Evolutionary conservation across 2,329 filamentous ascomycete genomes (phyloP).

Genomic region (Didymella glomerata): DNA sequence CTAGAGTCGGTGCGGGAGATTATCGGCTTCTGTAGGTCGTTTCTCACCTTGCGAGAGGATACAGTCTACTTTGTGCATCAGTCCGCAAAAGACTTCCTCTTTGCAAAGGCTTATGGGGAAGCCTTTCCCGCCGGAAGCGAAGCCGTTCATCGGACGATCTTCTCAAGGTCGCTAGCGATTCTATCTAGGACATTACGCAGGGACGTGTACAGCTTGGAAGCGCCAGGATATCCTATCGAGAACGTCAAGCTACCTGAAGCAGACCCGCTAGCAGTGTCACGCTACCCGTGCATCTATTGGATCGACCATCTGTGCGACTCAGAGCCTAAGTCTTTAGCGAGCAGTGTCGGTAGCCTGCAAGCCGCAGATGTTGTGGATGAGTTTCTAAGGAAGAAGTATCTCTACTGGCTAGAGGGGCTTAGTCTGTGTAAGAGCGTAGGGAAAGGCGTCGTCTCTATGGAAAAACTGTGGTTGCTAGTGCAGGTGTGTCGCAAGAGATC

Average conservation of each 20-base stretch:
- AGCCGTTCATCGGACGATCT: background rate
- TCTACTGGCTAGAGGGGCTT: too few relatives aligned
- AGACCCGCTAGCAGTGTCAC: background rate
- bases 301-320: background rate
- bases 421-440: too few relatives aligned
- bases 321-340: background rate
- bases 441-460: conserved; percentile 2
- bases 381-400: too few relatives aligned
- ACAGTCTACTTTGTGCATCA: background rate
- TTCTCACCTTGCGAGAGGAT: background rate
- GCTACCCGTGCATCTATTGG: background rate
- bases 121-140: background rate
- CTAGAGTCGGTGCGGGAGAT: background rate
- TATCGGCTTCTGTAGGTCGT: background rate
- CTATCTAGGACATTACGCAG: background rate
- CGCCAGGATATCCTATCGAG: background rate
- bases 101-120: too few relatives aligned
- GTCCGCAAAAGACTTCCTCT: background rate
- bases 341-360: too few relatives aligned
- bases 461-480: background rate
- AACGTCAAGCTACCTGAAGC: background rate
- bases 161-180: background rate
- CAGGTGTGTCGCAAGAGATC: background rate
- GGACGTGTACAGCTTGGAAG: background rate
- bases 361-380: too few relatives aligned